Evolutionary conservation across 192 early-diverging fungal species (phyloP).

Genomic region (Podila verticillata): DNA sequence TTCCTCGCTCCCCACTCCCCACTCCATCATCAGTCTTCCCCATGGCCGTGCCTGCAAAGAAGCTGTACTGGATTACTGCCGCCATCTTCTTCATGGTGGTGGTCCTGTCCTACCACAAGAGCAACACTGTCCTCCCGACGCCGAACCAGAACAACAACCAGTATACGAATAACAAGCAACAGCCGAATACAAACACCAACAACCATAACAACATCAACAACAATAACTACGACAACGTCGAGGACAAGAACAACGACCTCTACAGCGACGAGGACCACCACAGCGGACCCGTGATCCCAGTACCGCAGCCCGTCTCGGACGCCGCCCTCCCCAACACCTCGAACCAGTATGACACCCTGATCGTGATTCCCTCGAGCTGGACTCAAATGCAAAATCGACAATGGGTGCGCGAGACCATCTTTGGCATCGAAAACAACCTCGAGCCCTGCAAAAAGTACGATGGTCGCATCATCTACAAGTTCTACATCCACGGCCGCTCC

Average conservation of each 20-base stretch:
- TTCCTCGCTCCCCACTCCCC: background rate
- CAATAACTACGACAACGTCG: too few species aligned
- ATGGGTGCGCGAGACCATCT: constrained; percentile 61
- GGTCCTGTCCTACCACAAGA: constrained; percentile 39
- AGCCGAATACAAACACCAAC: constrained; percentile 1
- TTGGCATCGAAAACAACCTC: constrained; percentile 64
- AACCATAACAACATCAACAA: constrained; percentile 19
- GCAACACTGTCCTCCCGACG: background rate
- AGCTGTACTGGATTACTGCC: constrained; percentile 37
- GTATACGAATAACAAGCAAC: background rate
- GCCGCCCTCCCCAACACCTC: constrained; percentile 31
- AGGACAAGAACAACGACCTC: background rate
- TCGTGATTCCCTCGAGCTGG: constrained; percentile 58
- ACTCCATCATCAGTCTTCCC: background rate
- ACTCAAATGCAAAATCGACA: constrained; percentile 50
- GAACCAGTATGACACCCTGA: constrained; percentile 56
- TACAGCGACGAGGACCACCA: background rate
- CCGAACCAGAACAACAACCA: background rate
- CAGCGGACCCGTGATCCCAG: background rate
- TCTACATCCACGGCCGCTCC: constrained; percentile 47
- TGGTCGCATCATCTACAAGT: constrained; percentile 55
- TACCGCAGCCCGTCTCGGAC: background rate
- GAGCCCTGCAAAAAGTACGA: constrained; percentile 58
- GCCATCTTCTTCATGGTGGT: constrained; percentile 30
- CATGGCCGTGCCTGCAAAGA: constrained; percentile 29